These are phyloP conservation scores for Cynanchum wilfordii DNA, from an alignment of 257 asterid genomes.

Conservation along the genomic window DNA sequence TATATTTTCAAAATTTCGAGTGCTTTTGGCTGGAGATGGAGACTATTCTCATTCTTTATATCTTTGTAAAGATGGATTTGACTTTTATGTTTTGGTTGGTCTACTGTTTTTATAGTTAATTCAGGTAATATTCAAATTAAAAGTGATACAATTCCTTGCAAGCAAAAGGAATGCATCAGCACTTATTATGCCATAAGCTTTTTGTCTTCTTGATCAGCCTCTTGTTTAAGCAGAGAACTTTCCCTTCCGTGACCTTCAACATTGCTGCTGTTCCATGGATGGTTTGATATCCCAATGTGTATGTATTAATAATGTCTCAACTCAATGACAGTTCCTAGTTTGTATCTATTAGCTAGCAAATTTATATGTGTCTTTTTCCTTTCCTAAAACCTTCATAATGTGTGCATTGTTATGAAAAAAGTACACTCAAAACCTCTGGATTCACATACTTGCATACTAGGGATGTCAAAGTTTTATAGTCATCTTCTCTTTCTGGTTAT, in stretches of 20 bases:
- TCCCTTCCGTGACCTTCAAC: neutral
- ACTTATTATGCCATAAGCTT: neutral
- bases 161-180: conserved; percentile 1
- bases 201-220: neutral
- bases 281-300: neutral
- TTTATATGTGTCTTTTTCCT: neutral
- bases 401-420: neutral
- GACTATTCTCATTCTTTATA: neutral
- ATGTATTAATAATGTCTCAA: neutral
- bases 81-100: neutral
- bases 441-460: neutral
- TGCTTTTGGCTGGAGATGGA: neutral
- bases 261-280: neutral
- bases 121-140: neutral
- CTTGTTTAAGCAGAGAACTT: conserved; percentile 2
- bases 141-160: neutral
- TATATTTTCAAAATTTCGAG: neutral
- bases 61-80: neutral
- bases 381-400: neutral
- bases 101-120: neutral
- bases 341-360: neutral
- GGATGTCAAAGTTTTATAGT: neutral
- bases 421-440: neutral
- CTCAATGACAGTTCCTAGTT: neutral
- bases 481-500: neutral